Base-by-base conservation (phyloP, 306 rosid species). In the Lathyrus oleraceus region DNA sequence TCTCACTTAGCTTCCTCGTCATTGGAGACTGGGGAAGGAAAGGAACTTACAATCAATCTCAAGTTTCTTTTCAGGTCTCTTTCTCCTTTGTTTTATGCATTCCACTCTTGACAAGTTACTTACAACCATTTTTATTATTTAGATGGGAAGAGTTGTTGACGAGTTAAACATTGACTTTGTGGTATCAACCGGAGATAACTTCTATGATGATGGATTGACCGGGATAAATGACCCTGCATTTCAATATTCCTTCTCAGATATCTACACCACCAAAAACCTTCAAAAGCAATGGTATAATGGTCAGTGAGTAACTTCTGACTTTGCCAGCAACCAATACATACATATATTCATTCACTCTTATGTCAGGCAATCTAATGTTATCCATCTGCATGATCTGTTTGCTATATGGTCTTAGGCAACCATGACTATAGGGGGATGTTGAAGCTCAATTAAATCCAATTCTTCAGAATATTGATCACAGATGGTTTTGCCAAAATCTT, bases 21-120 rank as follows among this genome's bases (percentile, higher is more conserved):
- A 71, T 82, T 61, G 86, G 86, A 66, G 86, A 82, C 64, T 82
- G 86, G 86, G 86, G 86, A 70, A 82, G 86, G 75, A 82, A 75
- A 78, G 83, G 86, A 74, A 17, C 64, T 2, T 82, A 70, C 67
- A 82, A 82, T 51, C 83, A 82, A 53, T 78, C 86, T 45, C 45
- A 65, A 74, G 81, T 82, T 70, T 69, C 86, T 25, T 4, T 4
- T 60, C 83, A 78, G 83, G 86, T 49, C 25, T 49, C 57, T 49
- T 23, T 8, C 4, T 49, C 16, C 14, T 44, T 14, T 13, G 2
- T 17, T 1, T 19, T 17, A 11, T n/a, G 10, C 7, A 17, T 49
- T 49, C 27, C 13, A 28, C 8, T 48, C 21, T 15, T 6, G 23
- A 48, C 54, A 16, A 16, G 53, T 48, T 48, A 15, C 23, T 48